phyloP scores from a whole-genome alignment of 495 filamentous ascomycete species.

The Tuber umbilicatum region DNA sequence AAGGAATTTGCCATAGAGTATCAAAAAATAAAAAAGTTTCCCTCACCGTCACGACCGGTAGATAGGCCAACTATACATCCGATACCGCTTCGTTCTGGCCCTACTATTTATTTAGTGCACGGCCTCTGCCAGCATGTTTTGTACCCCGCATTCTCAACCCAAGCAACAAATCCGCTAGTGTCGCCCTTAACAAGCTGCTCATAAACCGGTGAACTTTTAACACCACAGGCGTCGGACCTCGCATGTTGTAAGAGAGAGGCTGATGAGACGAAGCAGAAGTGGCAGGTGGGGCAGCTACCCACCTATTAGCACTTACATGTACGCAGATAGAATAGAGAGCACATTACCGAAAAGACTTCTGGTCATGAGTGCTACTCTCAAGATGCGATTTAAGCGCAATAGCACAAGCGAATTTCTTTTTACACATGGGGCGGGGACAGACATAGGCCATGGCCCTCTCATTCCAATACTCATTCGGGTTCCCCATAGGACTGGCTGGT shows the following conservation, averaged over 20 bases:
- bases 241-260: background rate
- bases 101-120: background rate
- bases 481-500: background rate
- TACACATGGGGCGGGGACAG: background rate
- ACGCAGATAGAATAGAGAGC: too few species aligned
- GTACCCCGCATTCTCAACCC: background rate
- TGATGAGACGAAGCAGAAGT: background rate
- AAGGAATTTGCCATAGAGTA: background rate
- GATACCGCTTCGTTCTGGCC: background rate
- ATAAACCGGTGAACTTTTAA: background rate
- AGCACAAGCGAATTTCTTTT: background rate
- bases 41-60: background rate
- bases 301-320: too few species aligned
- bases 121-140: background rate
- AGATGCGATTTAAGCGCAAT: background rate
- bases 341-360: background rate
- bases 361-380: background rate
- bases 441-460: background rate
- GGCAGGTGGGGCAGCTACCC: too few species aligned
- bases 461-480: background rate
- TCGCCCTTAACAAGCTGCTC: background rate
- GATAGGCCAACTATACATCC: background rate
- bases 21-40: background rate
- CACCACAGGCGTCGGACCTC: background rate
- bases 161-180: background rate